Evolutionary conservation across 495 filamentous ascomycete species (phyloP).

Genomic region (Letharia lupina): DNA sequence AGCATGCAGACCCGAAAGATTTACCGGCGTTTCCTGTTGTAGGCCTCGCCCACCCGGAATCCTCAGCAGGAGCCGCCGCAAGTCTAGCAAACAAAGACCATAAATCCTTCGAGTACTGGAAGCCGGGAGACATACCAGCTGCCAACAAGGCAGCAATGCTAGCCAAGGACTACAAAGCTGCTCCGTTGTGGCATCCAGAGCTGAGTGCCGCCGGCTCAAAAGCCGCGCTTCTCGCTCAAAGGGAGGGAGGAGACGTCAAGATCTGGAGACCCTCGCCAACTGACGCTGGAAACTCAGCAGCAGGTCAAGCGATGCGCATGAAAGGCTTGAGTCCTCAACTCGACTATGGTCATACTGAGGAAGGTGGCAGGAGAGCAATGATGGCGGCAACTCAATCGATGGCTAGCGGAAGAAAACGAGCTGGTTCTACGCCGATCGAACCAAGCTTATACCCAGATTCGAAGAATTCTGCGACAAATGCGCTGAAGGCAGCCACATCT

Average conservation of each 20-base stretch:
- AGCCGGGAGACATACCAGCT: slow-evolving; percentile 48
- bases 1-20: slow-evolving; percentile 58
- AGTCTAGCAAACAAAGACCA: slow-evolving; percentile 62
- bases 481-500: slow-evolving; percentile 56
- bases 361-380: slow-evolving; percentile 52
- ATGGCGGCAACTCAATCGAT: slow-evolving; percentile 68
- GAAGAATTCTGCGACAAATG: slow-evolving; percentile 52
- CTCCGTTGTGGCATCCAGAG: slow-evolving; percentile 45
- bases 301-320: slow-evolving; percentile 46
- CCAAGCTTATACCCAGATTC: slow-evolving; percentile 48
- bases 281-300: slow-evolving; percentile 49
- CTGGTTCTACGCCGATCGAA: slow-evolving; percentile 53
- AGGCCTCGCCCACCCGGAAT: slow-evolving; percentile 52
- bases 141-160: slow-evolving; percentile 60
- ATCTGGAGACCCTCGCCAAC: slow-evolving; percentile 41
- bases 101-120: slow-evolving; percentile 53
- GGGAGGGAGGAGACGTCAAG: slow-evolving; percentile 48
- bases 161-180: slow-evolving; percentile 57
- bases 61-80: slow-evolving; percentile 66
- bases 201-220: slow-evolving; percentile 56
- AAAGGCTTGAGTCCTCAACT: slow-evolving; percentile 35
- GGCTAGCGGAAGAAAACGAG: slow-evolving; percentile 49
- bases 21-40: slow-evolving; percentile 58
- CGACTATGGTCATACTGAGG: slow-evolving; percentile 37
- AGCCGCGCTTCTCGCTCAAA: slow-evolving; percentile 62